Conservation (phyloP, 192 early-diverging fungal genomes). For the Ramicandelaber brevisporus region DNA sequence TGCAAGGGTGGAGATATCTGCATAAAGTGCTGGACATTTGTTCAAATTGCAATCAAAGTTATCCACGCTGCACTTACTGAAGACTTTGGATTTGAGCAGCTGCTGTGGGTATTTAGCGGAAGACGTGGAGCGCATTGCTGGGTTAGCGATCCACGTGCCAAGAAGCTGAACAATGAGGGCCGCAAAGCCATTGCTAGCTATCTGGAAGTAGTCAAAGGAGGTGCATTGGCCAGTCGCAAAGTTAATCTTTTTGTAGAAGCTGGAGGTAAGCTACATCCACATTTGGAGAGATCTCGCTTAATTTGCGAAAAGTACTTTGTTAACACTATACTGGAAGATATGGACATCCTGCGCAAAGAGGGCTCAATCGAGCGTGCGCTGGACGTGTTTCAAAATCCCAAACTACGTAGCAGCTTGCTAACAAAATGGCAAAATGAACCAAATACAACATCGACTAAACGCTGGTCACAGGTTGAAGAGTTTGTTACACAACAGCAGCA, state of each 20-base stretch:
- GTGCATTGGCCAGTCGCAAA: slow-evolving; percentile 40
- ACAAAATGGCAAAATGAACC: no score
- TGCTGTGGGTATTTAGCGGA: slow-evolving; percentile 89
- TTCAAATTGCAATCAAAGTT: slow-evolving; percentile 75
- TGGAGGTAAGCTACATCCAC: slow-evolving; percentile 30
- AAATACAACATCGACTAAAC: no score
- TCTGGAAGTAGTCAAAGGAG: slow-evolving; percentile 55
- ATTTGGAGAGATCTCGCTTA: slow-evolving; percentile 19
- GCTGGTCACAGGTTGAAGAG: no score
- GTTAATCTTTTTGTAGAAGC: slow-evolving; percentile 39
- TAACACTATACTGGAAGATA: slow-evolving; percentile 36
- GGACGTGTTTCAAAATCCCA: no score
- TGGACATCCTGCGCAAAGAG: slow-evolving; percentile 34
- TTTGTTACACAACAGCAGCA: no score
- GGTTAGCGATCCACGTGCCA: slow-evolving; percentile 77
- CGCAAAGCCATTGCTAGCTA: slow-evolving; percentile 64
- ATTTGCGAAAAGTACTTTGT: slow-evolving; percentile 49
- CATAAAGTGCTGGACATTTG: slow-evolving; percentile 77
- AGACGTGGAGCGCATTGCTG: slow-evolving; percentile 97
- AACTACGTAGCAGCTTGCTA: no score
- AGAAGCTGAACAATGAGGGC: slow-evolving; percentile 44
- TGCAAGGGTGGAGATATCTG: slow-evolving; percentile 77
- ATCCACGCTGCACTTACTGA: slow-evolving; percentile 52
- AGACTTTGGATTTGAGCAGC: slow-evolving; percentile 84
- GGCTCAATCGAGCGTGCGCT: no score